Conservation (phyloP, 139 green algal species). For the Chlamydomonas eustigma region DNA sequence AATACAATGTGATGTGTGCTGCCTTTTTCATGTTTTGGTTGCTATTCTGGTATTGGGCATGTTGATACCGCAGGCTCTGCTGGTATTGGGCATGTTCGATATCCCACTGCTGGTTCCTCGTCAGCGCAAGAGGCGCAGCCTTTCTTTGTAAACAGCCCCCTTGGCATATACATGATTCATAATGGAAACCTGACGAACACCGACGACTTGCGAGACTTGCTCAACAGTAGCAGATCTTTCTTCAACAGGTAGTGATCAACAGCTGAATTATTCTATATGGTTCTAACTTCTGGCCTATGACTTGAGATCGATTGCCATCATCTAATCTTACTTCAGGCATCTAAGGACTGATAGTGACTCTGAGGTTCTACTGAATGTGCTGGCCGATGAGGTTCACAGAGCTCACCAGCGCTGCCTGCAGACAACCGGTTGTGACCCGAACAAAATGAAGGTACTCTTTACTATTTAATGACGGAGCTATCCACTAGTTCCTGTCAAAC, state of each 20-base stretch:
- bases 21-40: neutral
- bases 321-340: slow-evolving; percentile 61
- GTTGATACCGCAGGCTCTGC: slow-evolving; percentile 68
- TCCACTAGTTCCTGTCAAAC: too few species aligned
- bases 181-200: slow-evolving; percentile 99
- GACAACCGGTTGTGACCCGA: slow-evolving; percentile 64
- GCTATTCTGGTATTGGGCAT: slow-evolving; percentile 70
- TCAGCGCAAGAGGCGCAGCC: slow-evolving; percentile 93
- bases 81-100: slow-evolving; percentile 90
- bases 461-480: too few species aligned
- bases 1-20: neutral
- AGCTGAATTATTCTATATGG: too few species aligned
- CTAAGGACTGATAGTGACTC: slow-evolving; percentile 87
- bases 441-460: slow-evolving; percentile 69
- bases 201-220: slow-evolving; percentile 65
- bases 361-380: slow-evolving; percentile 97
- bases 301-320: neutral
- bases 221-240: slow-evolving; percentile 76
- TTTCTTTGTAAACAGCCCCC: slow-evolving; percentile 97
- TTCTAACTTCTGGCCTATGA: too few species aligned
- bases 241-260: slow-evolving; percentile 69
- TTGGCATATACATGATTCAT: slow-evolving; percentile 98
- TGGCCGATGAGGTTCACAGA: slow-evolving; percentile 92
- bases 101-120: slow-evolving; percentile 90
- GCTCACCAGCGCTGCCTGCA: slow-evolving; percentile 82